A percentile compares a stretch with the other conserved stretches of the same genome.
Evolutionary conservation across 345 rosid species (phyloP).

Genomic region (Euphorbia lathyris): DNA sequence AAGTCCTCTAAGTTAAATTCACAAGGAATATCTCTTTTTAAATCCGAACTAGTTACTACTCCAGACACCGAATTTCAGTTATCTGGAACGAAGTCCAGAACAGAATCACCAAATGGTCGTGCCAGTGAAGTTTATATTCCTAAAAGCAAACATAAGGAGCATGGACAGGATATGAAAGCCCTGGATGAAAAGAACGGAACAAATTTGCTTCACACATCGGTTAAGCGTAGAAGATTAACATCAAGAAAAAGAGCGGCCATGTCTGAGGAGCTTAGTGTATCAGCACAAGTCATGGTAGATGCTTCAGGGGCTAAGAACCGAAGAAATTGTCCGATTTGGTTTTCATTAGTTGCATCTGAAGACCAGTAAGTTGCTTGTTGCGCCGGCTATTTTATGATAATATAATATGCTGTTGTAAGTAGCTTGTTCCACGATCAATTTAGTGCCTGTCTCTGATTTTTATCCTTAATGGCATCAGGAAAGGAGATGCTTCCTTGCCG

Average conservation of each 20-base stretch:
- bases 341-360: conserved; percentile 83
- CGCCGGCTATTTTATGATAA: not conserved
- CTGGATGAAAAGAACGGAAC: conserved; percentile 46
- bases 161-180: conserved; percentile 41
- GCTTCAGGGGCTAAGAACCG: conserved; percentile 47
- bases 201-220: conserved; percentile 51
- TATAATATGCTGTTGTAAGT: not conserved
- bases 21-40: conserved; percentile 42
- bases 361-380: conserved; percentile 61
- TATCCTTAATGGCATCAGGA: conserved; percentile 52
- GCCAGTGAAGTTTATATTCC: conserved; percentile 29
- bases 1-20: conserved; percentile 60
- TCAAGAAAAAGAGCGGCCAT: conserved; percentile 44
- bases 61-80: conserved; percentile 36
- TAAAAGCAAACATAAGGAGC: conserved; percentile 53
- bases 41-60: conserved; percentile 35
- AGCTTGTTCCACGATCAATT: conserved; percentile 8
- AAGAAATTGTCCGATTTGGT: conserved; percentile 84
- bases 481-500: conserved; percentile 69
- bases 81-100: conserved; percentile 33
- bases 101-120: conserved; percentile 30
- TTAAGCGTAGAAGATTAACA: conserved; percentile 58
- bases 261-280: conserved; percentile 49
- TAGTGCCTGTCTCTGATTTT: conserved; percentile 14
- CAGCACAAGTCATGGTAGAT: conserved; percentile 50